phyloP scores from a whole-genome alignment of 164 flowering plant genomes.

The Stephania yunnanensis region DNA sequence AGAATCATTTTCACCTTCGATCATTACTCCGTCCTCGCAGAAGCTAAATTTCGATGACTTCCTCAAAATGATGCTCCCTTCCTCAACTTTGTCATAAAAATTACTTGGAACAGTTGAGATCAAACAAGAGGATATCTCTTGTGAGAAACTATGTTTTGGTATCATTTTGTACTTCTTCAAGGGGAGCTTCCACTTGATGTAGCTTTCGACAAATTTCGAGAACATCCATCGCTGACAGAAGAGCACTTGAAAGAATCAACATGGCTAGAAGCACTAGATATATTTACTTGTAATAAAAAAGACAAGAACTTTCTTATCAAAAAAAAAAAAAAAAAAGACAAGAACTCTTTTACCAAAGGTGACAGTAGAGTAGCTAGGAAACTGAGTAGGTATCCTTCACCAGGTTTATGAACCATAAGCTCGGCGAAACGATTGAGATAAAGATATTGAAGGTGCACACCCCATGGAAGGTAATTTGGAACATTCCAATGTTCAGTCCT shows the following conservation, averaged over 20 bases:
- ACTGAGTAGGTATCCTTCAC: slow-evolving; percentile 39
- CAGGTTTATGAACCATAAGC: slow-evolving; percentile 59
- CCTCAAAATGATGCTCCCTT: slow-evolving; percentile 55
- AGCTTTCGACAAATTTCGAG: slow-evolving; percentile 53
- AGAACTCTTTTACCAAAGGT: slow-evolving; percentile 20
- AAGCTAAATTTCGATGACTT: slow-evolving; percentile 42
- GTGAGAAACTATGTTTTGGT: slow-evolving; percentile 49
- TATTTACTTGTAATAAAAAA: no score
- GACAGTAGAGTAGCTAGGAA: slow-evolving; percentile 50
- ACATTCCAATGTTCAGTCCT: slow-evolving; percentile 45
- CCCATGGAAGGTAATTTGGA: slow-evolving; percentile 51
- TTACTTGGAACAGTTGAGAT: slow-evolving; percentile 33
- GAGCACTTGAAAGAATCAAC: not conserved
- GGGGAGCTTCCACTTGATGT: slow-evolving; percentile 35
- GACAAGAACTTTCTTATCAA: not conserved
- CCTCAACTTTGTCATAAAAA: slow-evolving; percentile 51
- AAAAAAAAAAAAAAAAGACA: no score
- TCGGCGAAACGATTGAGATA: slow-evolving; percentile 55
- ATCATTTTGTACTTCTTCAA: slow-evolving; percentile 46
- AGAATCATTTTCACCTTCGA: slow-evolving; percentile 30
- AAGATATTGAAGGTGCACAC: slow-evolving; percentile 29
- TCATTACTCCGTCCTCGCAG: slow-evolving; percentile 39
- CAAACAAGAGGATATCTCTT: slow-evolving; percentile 34
- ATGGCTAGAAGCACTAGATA: not conserved
- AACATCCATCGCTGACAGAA: slow-evolving; percentile 51